Percentiles rank a stretch among this genome's conserved stretches.
Evolutionary conservation across 805 yeast species (phyloP).

Genomic region (Ogataea pini): DNA sequence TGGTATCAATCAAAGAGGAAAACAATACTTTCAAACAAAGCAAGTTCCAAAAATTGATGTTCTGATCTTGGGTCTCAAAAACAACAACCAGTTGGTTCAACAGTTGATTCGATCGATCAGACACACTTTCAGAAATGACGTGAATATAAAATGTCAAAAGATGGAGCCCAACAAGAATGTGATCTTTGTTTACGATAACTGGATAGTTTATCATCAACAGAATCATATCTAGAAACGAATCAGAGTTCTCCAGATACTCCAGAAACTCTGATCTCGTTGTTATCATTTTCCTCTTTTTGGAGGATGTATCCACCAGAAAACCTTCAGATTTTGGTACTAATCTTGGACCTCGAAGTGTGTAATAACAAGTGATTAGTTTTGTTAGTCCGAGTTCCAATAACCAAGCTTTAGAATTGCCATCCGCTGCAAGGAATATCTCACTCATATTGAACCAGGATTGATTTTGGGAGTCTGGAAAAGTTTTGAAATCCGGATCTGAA

Average conservation of each 20-base stretch:
- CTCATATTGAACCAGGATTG: conserved; percentile 29
- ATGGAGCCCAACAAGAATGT: conserved; percentile 32
- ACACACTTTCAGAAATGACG: conserved; percentile 15
- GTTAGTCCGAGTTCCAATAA: conserved; percentile 39
- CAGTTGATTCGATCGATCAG: neutral
- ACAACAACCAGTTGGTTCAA: conserved; percentile 17
- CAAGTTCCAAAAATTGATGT: conserved; percentile 18
- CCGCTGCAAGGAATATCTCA: conserved; percentile 14
- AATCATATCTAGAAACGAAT: conserved; percentile 34
- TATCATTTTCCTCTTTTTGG: conserved; percentile 16
- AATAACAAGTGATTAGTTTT: conserved; percentile 27
- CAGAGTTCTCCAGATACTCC: conserved; percentile 24
- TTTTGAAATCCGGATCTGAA: conserved; percentile 18
- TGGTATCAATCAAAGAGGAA: conserved; percentile 4
- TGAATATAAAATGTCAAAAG: conserved; percentile 28
- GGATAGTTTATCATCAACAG: conserved; percentile 17
- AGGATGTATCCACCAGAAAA: neutral
- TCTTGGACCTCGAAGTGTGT: neutral
- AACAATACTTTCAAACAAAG: conserved; percentile 11
- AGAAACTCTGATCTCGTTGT: conserved; percentile 31
- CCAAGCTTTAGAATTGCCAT: conserved; percentile 39
- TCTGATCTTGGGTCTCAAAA: conserved; percentile 23
- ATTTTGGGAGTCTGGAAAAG: conserved; percentile 8
- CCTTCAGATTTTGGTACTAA: neutral
- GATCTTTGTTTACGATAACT: conserved; percentile 15